Percentiles rank a stretch among this genome's conserved stretches.
These are phyloP conservation scores for Pseudozyma flocculosa DNA, from an alignment of 1,284 basidiomycete genomes.

Conservation along the genomic window DNA sequence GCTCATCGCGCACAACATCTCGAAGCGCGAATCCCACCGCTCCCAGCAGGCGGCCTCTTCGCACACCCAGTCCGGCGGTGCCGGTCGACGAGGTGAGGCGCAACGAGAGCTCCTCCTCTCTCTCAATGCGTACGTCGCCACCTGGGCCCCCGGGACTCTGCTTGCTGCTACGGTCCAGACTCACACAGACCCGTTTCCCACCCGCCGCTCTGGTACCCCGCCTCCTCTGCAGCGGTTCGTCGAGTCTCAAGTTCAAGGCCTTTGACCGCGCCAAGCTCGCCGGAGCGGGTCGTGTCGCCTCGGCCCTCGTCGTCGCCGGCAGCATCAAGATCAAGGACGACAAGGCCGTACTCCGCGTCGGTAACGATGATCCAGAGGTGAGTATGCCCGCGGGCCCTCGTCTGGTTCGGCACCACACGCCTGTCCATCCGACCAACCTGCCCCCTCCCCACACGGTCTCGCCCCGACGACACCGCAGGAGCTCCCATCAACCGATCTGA, in stretches of 20 bases:
- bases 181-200: too few relatives aligned
- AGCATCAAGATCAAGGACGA: slow-evolving; percentile 1
- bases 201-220: neutral
- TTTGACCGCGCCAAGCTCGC: slow-evolving; percentile 1
- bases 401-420: too few relatives aligned
- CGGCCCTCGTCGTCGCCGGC: neutral
- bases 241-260: slow-evolving; percentile 30
- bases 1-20: neutral
- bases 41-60: too few relatives aligned
- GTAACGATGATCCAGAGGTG: neutral
- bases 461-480: neutral
- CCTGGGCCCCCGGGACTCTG: too few relatives aligned
- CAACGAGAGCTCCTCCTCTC: neutral
- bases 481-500: neutral
- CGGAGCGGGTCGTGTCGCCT: neutral
- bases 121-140: slow-evolving; percentile 2
- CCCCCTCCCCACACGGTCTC: neutral
- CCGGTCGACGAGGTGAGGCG: too few relatives aligned
- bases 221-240: slow-evolving; percentile 11
- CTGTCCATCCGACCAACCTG: neutral
- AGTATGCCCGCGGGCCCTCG: too few relatives aligned
- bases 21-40: neutral
- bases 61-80: too few relatives aligned
- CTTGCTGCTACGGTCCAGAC: too few relatives aligned
- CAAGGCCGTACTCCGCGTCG: neutral